Conservation (phyloP, 2,329 filamentous ascomycete genomes). For the Bimuria novae-zelandiae region DNA sequence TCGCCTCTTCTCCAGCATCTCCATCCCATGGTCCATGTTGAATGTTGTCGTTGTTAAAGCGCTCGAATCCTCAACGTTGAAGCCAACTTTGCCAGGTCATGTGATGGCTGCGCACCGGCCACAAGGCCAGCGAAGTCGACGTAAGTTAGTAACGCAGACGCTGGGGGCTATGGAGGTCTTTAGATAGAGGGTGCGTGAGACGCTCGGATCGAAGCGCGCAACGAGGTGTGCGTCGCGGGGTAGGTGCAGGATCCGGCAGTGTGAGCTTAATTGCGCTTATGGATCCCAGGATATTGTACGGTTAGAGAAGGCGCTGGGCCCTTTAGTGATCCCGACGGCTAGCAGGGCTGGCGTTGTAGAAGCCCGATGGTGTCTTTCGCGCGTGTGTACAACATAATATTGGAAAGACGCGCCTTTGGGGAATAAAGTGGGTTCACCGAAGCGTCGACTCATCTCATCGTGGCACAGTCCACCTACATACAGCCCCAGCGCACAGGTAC, state of each 20-base stretch:
- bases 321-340: slow-evolving; percentile 9
- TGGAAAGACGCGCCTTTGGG: slow-evolving; percentile 10
- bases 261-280: slow-evolving; percentile 30
- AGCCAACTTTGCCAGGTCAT: slow-evolving; percentile 17
- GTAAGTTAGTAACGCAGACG: slow-evolving; percentile 14
- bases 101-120: slow-evolving; percentile 25
- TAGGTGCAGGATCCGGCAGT: slow-evolving; percentile 21
- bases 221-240: slow-evolving; percentile 18
- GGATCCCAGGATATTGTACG: slow-evolving; percentile 18
- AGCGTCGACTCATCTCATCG: slow-evolving; percentile 17
- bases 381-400: slow-evolving; percentile 15
- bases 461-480: slow-evolving; percentile 10
- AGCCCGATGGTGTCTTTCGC: slow-evolving; percentile 8
- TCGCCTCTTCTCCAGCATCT: slow-evolving; percentile 18
- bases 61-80: slow-evolving; percentile 13
- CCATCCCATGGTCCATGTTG: slow-evolving; percentile 19
- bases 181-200: slow-evolving; percentile 15
- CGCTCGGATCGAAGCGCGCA: slow-evolving; percentile 19
- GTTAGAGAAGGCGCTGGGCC: slow-evolving; percentile 10
- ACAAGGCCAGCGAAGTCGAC: slow-evolving; percentile 25
- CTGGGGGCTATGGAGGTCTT: slow-evolving; percentile 20
- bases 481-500: slow-evolving; percentile 7
- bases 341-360: slow-evolving; percentile 8
- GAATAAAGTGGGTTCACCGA: slow-evolving; percentile 2
- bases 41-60: slow-evolving; percentile 3